Evolutionary conservation across 768 basidiomycete genomes (phyloP).

Genomic region (Candolleomyces aberdarensis): DNA sequence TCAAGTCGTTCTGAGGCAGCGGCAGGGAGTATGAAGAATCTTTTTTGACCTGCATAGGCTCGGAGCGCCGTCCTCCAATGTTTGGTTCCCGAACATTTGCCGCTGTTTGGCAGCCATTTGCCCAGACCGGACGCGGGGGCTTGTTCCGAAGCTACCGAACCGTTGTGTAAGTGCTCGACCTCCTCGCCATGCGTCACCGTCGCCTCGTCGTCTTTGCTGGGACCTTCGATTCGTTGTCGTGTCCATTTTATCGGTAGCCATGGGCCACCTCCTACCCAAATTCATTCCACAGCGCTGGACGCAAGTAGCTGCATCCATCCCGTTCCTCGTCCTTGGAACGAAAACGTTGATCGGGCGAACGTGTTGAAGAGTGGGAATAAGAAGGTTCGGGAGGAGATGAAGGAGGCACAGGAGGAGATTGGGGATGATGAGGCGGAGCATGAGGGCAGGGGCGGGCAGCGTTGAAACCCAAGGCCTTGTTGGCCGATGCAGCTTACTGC

Average conservation of each 20-base stretch:
- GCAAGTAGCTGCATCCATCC: slow-evolving; percentile 66
- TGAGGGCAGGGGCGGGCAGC: slow-evolving; percentile 32
- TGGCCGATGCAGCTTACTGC: slow-evolving; percentile 65
- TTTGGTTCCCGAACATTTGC: too few species aligned
- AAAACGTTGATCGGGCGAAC: slow-evolving; percentile 83
- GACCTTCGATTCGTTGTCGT: slow-evolving; percentile 85
- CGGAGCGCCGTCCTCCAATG: too few species aligned
- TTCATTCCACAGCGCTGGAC: slow-evolving; percentile 72
- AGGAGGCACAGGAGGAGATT: slow-evolving; percentile 94
- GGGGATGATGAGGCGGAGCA: slow-evolving; percentile 69
- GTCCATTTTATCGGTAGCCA: slow-evolving; percentile 90
- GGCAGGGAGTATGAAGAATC: too few species aligned
- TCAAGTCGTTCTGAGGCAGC: too few species aligned
- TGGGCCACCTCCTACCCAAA: slow-evolving; percentile 86
- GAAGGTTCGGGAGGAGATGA: slow-evolving; percentile 92
- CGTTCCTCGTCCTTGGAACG: slow-evolving; percentile 88
- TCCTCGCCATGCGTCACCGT: slow-evolving; percentile 89
- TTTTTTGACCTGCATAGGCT: too few species aligned
- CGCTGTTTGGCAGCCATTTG: too few species aligned
- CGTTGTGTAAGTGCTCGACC: too few species aligned
- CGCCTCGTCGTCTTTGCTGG: slow-evolving; percentile 83
- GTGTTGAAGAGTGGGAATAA: slow-evolving; percentile 74
- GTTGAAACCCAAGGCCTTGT: slow-evolving; percentile 19
- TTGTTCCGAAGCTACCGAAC: too few species aligned
- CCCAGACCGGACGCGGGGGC: too few species aligned